Evolutionary conservation across 805 yeast species (phyloP).

Genomic region (Saturnispora saitoi): DNA sequence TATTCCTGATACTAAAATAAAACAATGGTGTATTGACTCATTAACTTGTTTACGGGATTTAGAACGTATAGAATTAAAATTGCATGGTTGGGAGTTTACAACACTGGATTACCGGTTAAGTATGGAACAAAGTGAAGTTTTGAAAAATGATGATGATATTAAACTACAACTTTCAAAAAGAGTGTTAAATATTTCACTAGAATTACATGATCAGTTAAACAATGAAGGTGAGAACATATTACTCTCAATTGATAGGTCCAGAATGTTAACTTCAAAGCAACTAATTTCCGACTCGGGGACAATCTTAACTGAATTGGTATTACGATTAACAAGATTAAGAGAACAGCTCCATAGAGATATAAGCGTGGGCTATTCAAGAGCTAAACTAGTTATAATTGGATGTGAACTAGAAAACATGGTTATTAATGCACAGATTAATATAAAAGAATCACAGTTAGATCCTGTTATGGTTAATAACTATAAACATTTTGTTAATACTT

Average conservation of each 20-base stretch:
- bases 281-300: conserved; percentile 47
- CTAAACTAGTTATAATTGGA: conserved; percentile 58
- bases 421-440: not conserved
- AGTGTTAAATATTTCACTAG: conserved; percentile 33
- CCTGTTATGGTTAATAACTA: conserved; percentile 33
- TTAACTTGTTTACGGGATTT: conserved; percentile 41
- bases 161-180: conserved; percentile 47
- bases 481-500: conserved; percentile 48
- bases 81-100: conserved; percentile 48
- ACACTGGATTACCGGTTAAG: conserved; percentile 36
- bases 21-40: conserved; percentile 39
- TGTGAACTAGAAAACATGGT: conserved; percentile 40
- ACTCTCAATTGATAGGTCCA: conserved; percentile 35
- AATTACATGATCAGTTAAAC: conserved; percentile 35
- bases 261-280: conserved; percentile 35
- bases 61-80: conserved; percentile 39
- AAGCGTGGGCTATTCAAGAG: conserved; percentile 53
- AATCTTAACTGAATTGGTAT: conserved; percentile 35
- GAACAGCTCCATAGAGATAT: conserved; percentile 44
- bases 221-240: conserved; percentile 24
- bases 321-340: conserved; percentile 41
- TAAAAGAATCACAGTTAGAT: conserved; percentile 2
- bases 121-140: conserved; percentile 6
- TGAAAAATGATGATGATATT: conserved; percentile 23
- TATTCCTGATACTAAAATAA: conserved; percentile 37